phyloP scores from a whole-genome alignment of 148 eudicot species.

The Hydrangea macrophylla region DNA sequence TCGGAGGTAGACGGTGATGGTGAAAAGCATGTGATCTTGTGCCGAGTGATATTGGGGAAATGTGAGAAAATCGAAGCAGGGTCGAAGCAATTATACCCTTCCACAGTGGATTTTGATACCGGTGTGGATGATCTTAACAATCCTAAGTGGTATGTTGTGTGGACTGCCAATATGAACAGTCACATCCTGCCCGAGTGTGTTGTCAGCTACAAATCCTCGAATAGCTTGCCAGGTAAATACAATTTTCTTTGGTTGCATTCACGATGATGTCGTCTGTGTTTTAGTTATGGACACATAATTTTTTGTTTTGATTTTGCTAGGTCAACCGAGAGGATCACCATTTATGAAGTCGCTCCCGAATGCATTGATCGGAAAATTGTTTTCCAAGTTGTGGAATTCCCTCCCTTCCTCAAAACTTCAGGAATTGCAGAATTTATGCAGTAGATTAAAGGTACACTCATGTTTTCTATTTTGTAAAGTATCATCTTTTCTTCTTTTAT shows the following conservation, averaged over 20 bases:
- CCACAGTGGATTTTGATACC: conserved; percentile 40
- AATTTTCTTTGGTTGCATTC: background rate
- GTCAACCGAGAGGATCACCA: conserved; percentile 18
- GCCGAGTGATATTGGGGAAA: conserved; percentile 61
- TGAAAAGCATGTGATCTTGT: conserved; percentile 54
- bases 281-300: background rate
- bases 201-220: conserved; percentile 50
- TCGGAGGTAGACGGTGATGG: conserved; percentile 54
- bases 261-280: background rate
- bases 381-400: conserved; percentile 28
- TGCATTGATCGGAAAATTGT: conserved; percentile 23
- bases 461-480: background rate
- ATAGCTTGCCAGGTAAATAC: conserved; percentile 30
- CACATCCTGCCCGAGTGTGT: conserved; percentile 63
- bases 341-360: conserved; percentile 19
- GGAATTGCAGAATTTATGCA: conserved; percentile 32
- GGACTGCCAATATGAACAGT: conserved; percentile 62
- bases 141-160: conserved; percentile 60
- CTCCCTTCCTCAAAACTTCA: conserved; percentile 41
- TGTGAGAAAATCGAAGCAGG: conserved; percentile 55
- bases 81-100: conserved; percentile 52
- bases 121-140: conserved; percentile 57
- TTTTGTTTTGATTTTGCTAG: conserved; percentile 14
- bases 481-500: background rate
- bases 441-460: conserved; percentile 37